Conservation (phyloP, 306 rosid species). For the Glycyrrhiza uralensis region DNA sequence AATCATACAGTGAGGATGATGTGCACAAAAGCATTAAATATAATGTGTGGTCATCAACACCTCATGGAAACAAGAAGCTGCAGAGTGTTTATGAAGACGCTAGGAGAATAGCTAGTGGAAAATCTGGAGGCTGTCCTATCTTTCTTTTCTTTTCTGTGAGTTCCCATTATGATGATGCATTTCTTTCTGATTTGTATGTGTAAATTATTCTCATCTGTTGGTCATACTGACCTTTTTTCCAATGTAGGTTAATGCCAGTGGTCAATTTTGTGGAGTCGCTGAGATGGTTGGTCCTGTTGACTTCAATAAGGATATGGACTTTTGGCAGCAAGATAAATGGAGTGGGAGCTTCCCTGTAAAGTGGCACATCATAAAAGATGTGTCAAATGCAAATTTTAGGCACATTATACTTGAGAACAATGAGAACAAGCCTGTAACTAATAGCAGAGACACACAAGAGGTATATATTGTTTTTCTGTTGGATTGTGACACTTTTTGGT, state of each 20-base stretch:
- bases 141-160: slow-evolving; percentile 90
- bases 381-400: slow-evolving; percentile 76
- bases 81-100: slow-evolving; percentile 73
- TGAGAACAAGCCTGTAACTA: slow-evolving; percentile 93
- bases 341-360: slow-evolving; percentile 89
- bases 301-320: slow-evolving; percentile 83
- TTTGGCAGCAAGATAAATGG: slow-evolving; percentile 99
- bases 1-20: slow-evolving; percentile 98
- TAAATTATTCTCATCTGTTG: neutral
- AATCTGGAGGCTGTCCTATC: slow-evolving; percentile 73
- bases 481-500: neutral
- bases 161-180: neutral
- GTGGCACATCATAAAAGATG: slow-evolving; percentile 94
- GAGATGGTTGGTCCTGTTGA: slow-evolving; percentile 96
- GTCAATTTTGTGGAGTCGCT: slow-evolving; percentile 92
- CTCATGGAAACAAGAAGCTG: slow-evolving; percentile 93
- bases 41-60: slow-evolving; percentile 94
- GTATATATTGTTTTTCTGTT: slow-evolving; percentile 26
- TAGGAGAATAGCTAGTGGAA: slow-evolving; percentile 53
- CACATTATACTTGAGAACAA: slow-evolving; percentile 89
- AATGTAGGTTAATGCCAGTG: slow-evolving; percentile 88
- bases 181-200: neutral
- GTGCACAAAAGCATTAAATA: slow-evolving; percentile 93
- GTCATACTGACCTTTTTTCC: slow-evolving; percentile 15
- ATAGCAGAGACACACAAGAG: slow-evolving; percentile 98